Percentiles rank a stretch among this genome's conserved stretches.
Evolutionary conservation across 306 rosid genomes (phyloP).

Genomic region (Pyrus bretschneideri): DNA sequence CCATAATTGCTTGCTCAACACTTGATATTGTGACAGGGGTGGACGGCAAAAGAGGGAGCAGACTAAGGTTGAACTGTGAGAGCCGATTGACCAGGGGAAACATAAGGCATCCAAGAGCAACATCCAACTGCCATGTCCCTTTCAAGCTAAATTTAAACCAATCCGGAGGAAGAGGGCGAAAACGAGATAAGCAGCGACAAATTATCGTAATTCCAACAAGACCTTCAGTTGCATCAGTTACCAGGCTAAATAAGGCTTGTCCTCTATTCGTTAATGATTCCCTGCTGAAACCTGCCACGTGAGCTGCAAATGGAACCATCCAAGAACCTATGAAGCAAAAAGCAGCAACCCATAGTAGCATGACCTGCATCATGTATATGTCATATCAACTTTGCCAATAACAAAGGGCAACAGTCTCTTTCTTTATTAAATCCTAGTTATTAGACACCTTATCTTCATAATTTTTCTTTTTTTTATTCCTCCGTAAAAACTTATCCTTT

Average conservation of each 20-base stretch:
- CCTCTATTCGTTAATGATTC: slow-evolving; percentile 80
- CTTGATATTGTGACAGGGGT: slow-evolving; percentile 71
- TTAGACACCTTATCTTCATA: neutral
- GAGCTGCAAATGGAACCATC: slow-evolving; percentile 83
- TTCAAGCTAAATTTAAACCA: slow-evolving; percentile 81
- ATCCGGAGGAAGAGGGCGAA: slow-evolving; percentile 84
- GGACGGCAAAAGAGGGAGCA: slow-evolving; percentile 79
- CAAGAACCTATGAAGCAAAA: slow-evolving; percentile 96
- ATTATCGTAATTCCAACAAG: slow-evolving; percentile 79
- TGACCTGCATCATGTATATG: slow-evolving; percentile 51
- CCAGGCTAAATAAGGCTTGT: slow-evolving; percentile 80
- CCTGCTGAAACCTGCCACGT: slow-evolving; percentile 63
- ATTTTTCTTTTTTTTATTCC: neutral
- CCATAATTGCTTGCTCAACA: slow-evolving; percentile 82
- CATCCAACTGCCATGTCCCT: slow-evolving; percentile 87
- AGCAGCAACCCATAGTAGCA: slow-evolving; percentile 89
- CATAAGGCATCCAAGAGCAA: slow-evolving; percentile 78
- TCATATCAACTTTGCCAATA: neutral
- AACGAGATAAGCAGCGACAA: slow-evolving; percentile 67
- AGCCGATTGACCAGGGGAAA: slow-evolving; percentile 81
- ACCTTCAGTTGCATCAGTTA: slow-evolving; percentile 85
- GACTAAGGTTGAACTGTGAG: slow-evolving; percentile 75
- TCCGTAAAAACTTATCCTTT: neutral
- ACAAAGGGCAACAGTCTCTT: neutral
- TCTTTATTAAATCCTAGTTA: neutral